These are phyloP conservation scores for Hanseniaspora occidentalis DNA, from an alignment of 805 yeast genomes.

Conservation along the genomic window DNA sequence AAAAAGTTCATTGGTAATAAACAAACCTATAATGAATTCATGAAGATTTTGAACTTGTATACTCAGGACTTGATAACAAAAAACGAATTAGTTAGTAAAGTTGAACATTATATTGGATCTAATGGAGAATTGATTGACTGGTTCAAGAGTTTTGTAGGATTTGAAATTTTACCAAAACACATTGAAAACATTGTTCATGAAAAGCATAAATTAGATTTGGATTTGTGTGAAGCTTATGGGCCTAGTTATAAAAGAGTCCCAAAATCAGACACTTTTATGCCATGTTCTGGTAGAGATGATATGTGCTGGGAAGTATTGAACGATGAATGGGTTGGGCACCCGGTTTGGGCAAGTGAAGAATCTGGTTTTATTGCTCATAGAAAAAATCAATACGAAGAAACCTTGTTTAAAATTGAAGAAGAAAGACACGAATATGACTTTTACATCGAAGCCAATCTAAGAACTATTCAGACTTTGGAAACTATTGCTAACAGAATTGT, in stretches of 20 bases:
- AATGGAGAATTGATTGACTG: constrained; percentile 71
- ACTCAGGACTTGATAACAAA: constrained; percentile 87
- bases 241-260: constrained; percentile 91
- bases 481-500: constrained; percentile 90
- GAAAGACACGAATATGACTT: constrained; percentile 96
- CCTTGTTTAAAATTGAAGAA: constrained; percentile 87
- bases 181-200: constrained; percentile 81
- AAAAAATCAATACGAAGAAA: constrained; percentile 95
- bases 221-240: constrained; percentile 87
- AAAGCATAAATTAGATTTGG: constrained; percentile 82
- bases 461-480: constrained; percentile 92
- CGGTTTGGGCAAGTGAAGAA: constrained; percentile 99
- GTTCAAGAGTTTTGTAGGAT: constrained; percentile 90
- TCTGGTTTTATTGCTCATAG: constrained; percentile 98
- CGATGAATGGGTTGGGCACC: constrained; percentile 99
- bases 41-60: constrained; percentile 75
- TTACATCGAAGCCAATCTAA: constrained; percentile 85
- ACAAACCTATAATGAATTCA: constrained; percentile 82
- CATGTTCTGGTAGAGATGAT: constrained; percentile 96
- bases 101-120: constrained; percentile 73
- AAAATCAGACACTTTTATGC: constrained; percentile 88
- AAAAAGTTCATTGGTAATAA: constrained; percentile 81
- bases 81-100: constrained; percentile 67
- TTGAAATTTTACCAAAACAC: constrained; percentile 68
- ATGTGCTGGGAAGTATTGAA: constrained; percentile 98